phyloP scores from a whole-genome alignment of 73 alveolate species.

The Breviolum minutum region DNA sequence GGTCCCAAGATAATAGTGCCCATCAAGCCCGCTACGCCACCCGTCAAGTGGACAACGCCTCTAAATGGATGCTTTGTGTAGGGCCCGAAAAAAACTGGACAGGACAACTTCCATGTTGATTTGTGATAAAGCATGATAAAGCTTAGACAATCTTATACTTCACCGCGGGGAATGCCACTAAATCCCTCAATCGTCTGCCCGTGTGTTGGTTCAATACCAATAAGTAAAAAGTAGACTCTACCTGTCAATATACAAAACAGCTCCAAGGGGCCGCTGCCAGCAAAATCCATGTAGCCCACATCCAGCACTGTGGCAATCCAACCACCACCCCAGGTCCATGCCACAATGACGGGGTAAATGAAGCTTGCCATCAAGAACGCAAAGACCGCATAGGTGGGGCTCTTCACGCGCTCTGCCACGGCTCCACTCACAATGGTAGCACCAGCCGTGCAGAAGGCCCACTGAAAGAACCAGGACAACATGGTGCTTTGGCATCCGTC shows the following conservation, averaged over 20 bases:
- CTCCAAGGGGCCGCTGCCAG: slow-evolving; percentile 71
- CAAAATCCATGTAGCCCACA: slow-evolving; percentile 96
- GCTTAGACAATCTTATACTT: too few relatives aligned
- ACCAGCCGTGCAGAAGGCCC: slow-evolving; percentile 96
- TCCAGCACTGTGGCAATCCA: slow-evolving; percentile 34
- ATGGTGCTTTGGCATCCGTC: slow-evolving; percentile 61
- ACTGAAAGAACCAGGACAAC: slow-evolving; percentile 67
- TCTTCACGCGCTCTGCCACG: slow-evolving; percentile 97
- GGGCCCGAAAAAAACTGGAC: too few relatives aligned
- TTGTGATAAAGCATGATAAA: too few relatives aligned
- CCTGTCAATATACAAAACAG: too few relatives aligned
- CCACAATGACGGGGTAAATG: slow-evolving; percentile 95
- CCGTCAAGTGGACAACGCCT: slow-evolving; percentile 66
- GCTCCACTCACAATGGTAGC: slow-evolving; percentile 97
- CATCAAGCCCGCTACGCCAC: slow-evolving; percentile 46
- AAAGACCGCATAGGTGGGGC: slow-evolving; percentile 96
- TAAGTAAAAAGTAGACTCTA: too few relatives aligned
- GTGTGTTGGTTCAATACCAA: neutral
- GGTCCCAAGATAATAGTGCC: slow-evolving; percentile 78
- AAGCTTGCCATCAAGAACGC: slow-evolving; percentile 88
- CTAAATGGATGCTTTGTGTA: too few relatives aligned
- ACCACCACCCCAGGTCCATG: slow-evolving; percentile 96
- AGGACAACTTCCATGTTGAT: too few relatives aligned
- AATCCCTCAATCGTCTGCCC: too few relatives aligned
- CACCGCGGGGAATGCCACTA: too few relatives aligned